Base-by-base conservation (phyloP, 2,329 filamentous ascomycete genomes). In the Aspergillus spinulosporus region DNA sequence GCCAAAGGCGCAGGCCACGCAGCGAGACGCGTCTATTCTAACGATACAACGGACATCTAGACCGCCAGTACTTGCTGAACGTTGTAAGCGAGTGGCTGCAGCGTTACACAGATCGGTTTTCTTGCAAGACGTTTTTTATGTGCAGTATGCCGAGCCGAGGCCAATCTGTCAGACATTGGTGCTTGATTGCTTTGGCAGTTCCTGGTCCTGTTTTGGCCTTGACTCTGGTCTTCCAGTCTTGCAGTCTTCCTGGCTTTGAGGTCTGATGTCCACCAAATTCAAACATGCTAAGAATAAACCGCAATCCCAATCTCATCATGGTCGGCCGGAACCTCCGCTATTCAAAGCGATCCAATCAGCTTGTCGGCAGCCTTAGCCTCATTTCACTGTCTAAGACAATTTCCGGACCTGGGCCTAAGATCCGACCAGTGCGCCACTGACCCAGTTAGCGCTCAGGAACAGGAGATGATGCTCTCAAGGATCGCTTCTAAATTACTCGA, bases 371-470 rank as follows among this genome's bases (percentile, higher is more conserved):
- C n/a, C 15, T 37, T 31, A 32, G 12, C 6, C 21, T 52, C 50
- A 46, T 52, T 52, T 47, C 26, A 36, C 14, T 32, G 21, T 11
- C 32, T 28, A 43, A 34, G 32, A 40, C 43, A 46, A 48, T 39
- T 48, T 48, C 51, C 26, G 29, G 14, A 32, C 29, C 26, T 53
- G 44, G 21, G 29, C 21, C 36, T 32, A 48, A 48, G 44, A 42
- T 36, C 45, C 54, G 45, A 21, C 28, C 52, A 45, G 51, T 39
- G 59, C 56, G 58, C 60, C 60, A 61, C 60, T 28, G 36, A 50
- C 54, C 48, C 21, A 37, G 50, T 57, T 29, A 37, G 50, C 49
- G 42, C 32, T 52, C 56, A 59, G 58, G 56, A 60, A 63, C 59
- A 58, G 61, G 61, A 54, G 56, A 21, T 21, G 21, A 21, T 21